Percentiles rank a stretch among this genome's conserved stretches.
Conservation (phyloP, 2,329 filamentous ascomycete genomes). For the Diaporthe eres region DNA sequence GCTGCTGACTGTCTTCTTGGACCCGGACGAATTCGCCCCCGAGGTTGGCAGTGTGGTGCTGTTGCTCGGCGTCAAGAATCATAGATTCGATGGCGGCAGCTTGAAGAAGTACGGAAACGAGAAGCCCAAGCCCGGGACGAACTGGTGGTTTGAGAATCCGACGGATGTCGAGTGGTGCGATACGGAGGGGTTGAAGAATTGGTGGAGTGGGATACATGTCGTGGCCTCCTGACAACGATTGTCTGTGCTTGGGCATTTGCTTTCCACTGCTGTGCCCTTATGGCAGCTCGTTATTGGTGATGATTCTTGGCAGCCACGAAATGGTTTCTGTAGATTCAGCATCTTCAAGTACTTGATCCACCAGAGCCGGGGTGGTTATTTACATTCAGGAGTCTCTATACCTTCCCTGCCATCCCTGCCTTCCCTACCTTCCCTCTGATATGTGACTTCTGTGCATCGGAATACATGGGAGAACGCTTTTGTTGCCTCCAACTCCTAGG, state of each 20-base stretch:
- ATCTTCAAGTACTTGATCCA: not conserved
- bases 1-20: slow-evolving; percentile 67
- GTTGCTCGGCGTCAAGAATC: slow-evolving; percentile 70
- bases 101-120: slow-evolving; percentile 60
- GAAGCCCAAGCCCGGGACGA: slow-evolving; percentile 45
- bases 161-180: slow-evolving; percentile 64
- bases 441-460: not conserved
- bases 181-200: slow-evolving; percentile 58
- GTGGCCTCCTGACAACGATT: not conserved
- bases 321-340: not conserved
- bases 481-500: not conserved
- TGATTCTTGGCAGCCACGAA: not conserved
- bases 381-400: not conserved
- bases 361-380: not conserved
- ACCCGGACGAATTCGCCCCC: slow-evolving; percentile 64
- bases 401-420: too few species aligned
- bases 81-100: slow-evolving; percentile 64
- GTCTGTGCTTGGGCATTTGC: not conserved
- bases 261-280: not conserved
- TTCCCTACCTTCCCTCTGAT: too few species aligned
- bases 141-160: slow-evolving; percentile 69
- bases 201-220: slow-evolving; percentile 55
- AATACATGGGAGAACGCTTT: not conserved
- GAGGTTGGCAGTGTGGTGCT: slow-evolving; percentile 64
- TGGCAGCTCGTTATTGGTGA: not conserved